phyloP scores from a whole-genome alignment of 1,139 yeast genomes.

The Magnusiomyces magnusii region DNA sequence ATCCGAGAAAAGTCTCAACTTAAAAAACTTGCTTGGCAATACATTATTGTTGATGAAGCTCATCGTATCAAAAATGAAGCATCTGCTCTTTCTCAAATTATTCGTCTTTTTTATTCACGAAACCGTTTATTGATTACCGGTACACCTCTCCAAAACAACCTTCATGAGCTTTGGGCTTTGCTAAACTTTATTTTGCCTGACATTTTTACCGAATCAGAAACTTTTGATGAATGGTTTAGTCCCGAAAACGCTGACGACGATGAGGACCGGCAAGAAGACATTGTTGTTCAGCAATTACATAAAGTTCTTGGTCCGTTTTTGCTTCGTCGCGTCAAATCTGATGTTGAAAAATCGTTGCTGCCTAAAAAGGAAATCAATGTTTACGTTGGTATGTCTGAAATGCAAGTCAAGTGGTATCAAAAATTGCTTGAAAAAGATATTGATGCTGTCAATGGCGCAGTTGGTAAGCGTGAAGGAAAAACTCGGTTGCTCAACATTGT shows the following conservation, averaged over 20 bases:
- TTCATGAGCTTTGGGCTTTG: slow-evolving; percentile 95
- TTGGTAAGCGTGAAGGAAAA: slow-evolving; percentile 86
- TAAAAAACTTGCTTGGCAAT: slow-evolving; percentile 87
- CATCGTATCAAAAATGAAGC: slow-evolving; percentile 96
- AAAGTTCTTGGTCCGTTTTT: slow-evolving; percentile 85
- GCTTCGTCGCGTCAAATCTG: slow-evolving; percentile 82
- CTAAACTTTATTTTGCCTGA: slow-evolving; percentile 87
- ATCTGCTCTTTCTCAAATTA: slow-evolving; percentile 82
- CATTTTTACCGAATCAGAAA: slow-evolving; percentile 86
- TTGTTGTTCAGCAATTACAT: slow-evolving; percentile 78
- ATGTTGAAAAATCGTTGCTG: slow-evolving; percentile 81
- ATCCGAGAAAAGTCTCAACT: slow-evolving; percentile 78
- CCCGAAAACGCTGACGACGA: slow-evolving; percentile 36
- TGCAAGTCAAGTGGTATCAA: slow-evolving; percentile 92
- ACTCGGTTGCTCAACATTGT: slow-evolving; percentile 87
- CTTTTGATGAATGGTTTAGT: slow-evolving; percentile 86
- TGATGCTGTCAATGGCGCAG: slow-evolving; percentile 92
- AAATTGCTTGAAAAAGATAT: slow-evolving; percentile 85
- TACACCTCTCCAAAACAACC: slow-evolving; percentile 88
- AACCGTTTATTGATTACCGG: slow-evolving; percentile 88
- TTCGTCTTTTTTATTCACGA: slow-evolving; percentile 77
- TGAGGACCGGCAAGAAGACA: slow-evolving; percentile 47
- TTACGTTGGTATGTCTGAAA: slow-evolving; percentile 90
- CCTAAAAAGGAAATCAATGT: slow-evolving; percentile 88
- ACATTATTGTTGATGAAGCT: slow-evolving; percentile 91